Conservation (phyloP, 805 yeast genomes). For the Ogataea angusta region DNA sequence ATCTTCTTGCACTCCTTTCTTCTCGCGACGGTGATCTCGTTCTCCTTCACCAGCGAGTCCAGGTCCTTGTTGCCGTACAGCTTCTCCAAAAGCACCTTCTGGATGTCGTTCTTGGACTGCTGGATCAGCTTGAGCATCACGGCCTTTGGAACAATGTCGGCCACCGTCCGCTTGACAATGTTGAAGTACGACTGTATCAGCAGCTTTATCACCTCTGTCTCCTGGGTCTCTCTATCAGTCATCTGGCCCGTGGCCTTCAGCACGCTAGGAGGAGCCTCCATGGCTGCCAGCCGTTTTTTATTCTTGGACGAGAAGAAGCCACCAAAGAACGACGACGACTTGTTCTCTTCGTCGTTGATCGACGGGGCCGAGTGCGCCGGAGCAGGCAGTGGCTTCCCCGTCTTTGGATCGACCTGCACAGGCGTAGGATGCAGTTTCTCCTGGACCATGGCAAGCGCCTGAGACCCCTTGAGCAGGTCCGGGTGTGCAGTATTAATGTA, state of each 20-base stretch:
- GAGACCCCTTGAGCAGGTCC: constrained; percentile 89
- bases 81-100: constrained; percentile 83
- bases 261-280: constrained; percentile 97
- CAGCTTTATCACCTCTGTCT: constrained; percentile 94
- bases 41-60: constrained; percentile 81
- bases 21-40: constrained; percentile 89
- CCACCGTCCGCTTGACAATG: constrained; percentile 89
- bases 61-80: constrained; percentile 74
- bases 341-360: constrained; percentile 41
- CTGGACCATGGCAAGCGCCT: constrained; percentile 89
- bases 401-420: constrained; percentile 79
- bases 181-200: constrained; percentile 86
- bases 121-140: constrained; percentile 89
- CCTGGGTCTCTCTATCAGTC: constrained; percentile 94
- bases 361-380: constrained; percentile 32
- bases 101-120: constrained; percentile 81
- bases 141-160: constrained; percentile 93
- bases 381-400: constrained; percentile 72
- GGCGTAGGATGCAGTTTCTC: constrained; percentile 83
- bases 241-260: constrained; percentile 87
- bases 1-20: constrained; percentile 92
- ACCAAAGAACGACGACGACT: constrained; percentile 81
- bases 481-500: constrained; percentile 98
- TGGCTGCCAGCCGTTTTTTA: constrained; percentile 87
- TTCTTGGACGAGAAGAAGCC: constrained; percentile 91